Percentiles rank a stretch among this genome's conserved stretches.
Conservation (phyloP, 768 basidiomycete genomes). For the Tubosaeta brunneosetosa region DNA sequence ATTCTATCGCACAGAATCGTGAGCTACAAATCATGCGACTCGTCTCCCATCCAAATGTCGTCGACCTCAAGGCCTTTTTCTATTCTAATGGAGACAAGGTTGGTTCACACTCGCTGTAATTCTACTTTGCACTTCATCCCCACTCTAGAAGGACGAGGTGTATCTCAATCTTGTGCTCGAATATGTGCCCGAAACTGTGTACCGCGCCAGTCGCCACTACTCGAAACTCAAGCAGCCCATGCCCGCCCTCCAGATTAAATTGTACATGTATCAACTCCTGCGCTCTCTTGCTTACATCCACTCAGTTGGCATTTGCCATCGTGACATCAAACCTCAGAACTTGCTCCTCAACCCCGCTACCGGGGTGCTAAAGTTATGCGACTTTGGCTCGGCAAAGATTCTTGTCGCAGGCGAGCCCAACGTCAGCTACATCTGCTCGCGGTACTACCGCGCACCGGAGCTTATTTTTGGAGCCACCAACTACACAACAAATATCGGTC, state of each 20-base stretch:
- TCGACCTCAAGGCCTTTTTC: slow-evolving; percentile 96
- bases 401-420: slow-evolving; percentile 97
- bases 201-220: slow-evolving; percentile 97
- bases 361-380: slow-evolving; percentile 95
- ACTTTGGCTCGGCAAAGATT: slow-evolving; percentile 99
- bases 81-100: slow-evolving; percentile 99
- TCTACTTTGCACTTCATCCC: slow-evolving; percentile 4
- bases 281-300: slow-evolving; percentile 99
- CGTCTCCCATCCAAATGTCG: slow-evolving; percentile 95
- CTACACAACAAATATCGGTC: slow-evolving; percentile 98
- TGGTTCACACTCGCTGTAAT: slow-evolving; percentile 18
- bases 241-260: slow-evolving; percentile 99
- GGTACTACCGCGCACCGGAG: slow-evolving; percentile 99
- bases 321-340: slow-evolving; percentile 99
- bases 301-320: slow-evolving; percentile 98
- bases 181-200: slow-evolving; percentile 99
- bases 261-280: slow-evolving; percentile 99
- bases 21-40: slow-evolving; percentile 99
- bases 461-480: slow-evolving; percentile 99
- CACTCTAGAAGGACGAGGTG: slow-evolving; percentile 90
- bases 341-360: slow-evolving; percentile 94
- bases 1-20: slow-evolving; percentile 66
- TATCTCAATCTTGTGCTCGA: slow-evolving; percentile 99
- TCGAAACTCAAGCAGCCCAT: slow-evolving; percentile 99
- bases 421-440: slow-evolving; percentile 98